Conservation (phyloP, 1,139 yeast species). For the Pichia sp. region DNA sequence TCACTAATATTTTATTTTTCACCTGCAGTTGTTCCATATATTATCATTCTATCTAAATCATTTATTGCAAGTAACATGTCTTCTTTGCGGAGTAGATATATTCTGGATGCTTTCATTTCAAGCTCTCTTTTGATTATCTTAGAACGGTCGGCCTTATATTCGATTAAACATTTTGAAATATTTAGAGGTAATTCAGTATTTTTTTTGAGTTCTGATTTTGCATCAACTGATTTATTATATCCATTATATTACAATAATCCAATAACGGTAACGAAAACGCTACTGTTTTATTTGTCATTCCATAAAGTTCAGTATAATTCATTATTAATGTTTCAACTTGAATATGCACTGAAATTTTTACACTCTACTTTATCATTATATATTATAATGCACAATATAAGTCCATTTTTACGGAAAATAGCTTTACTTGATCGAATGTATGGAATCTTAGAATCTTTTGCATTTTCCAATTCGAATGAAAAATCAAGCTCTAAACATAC, state of each 20-base stretch:
- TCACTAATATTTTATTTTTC: conserved; percentile 28
- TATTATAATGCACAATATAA: conserved; percentile 31
- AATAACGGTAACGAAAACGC: conserved; percentile 9
- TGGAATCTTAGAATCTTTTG: conserved; percentile 10
- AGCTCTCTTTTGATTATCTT: conserved; percentile 17
- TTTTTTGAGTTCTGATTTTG: conserved; percentile 3
- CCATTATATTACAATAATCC: conserved; percentile 8
- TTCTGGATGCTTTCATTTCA: conserved; percentile 23
- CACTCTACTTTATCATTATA: conserved; percentile 39
- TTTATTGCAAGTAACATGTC: conserved; percentile 45
- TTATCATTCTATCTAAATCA: conserved; percentile 43
- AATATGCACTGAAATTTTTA: conserved; percentile 29
- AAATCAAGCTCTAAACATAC: not conserved
- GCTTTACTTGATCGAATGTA: conserved; percentile 23
- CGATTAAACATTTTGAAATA: conserved; percentile 14
- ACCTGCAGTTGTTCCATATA: conserved; percentile 36
- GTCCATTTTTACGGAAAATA: conserved; percentile 25
- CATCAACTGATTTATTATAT: conserved; percentile 10
- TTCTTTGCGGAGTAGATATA: conserved; percentile 32
- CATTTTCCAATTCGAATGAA: not conserved
- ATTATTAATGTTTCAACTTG: conserved; percentile 18
- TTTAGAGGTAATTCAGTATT: conserved; percentile 11
- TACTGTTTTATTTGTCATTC: conserved; percentile 19
- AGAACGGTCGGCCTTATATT: conserved; percentile 13
- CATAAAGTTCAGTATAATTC: conserved; percentile 16